phyloP scores from a whole-genome alignment of 2,329 filamentous ascomycete species.

The Arthrobotrys pseudoclavata region DNA sequence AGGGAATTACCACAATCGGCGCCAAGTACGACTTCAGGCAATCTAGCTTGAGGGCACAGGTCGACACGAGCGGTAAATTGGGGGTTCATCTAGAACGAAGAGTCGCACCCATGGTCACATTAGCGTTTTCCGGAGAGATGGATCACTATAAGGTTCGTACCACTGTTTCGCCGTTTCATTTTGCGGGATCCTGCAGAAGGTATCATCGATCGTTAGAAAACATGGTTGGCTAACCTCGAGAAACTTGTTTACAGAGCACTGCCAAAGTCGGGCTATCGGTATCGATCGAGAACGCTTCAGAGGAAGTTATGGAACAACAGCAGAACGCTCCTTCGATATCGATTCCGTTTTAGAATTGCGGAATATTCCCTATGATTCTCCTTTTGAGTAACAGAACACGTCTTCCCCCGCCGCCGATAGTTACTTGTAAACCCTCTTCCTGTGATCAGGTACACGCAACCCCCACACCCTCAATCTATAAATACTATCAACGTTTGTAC shows the following conservation, averaged over 20 bases:
- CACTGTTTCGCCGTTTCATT: slow-evolving; percentile 47
- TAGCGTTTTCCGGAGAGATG: slow-evolving; percentile 96
- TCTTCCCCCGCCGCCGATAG: slow-evolving; percentile 58
- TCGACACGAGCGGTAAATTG: slow-evolving; percentile 94
- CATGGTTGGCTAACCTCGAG: slow-evolving; percentile 54
- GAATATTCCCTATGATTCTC: slow-evolving; percentile 16
- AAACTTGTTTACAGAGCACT: slow-evolving; percentile 76
- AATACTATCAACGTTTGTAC: slow-evolving; percentile 46
- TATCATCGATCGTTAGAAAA: slow-evolving; percentile 20
- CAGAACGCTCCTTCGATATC: slow-evolving; percentile 67
- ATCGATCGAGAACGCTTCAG: slow-evolving; percentile 85
- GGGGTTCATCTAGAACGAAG: slow-evolving; percentile 95
- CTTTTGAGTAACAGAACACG: slow-evolving; percentile 65
- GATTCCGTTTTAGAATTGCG: slow-evolving; percentile 55
- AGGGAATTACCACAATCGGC: slow-evolving; percentile 90
- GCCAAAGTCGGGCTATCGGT: slow-evolving; percentile 95
- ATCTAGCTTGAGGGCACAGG: slow-evolving; percentile 93
- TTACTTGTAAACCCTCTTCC: slow-evolving; percentile 65
- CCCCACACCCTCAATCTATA: slow-evolving; percentile 38
- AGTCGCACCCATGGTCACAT: slow-evolving; percentile 88
- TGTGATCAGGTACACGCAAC: slow-evolving; percentile 46
- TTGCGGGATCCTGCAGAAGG: slow-evolving; percentile 21
- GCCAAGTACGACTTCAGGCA: slow-evolving; percentile 98
- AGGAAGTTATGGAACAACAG: slow-evolving; percentile 89
- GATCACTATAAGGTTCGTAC: slow-evolving; percentile 90